These are phyloP conservation scores for Beta lomatogona DNA, from an alignment of 179 eudicot species.

Conservation along the genomic window DNA sequence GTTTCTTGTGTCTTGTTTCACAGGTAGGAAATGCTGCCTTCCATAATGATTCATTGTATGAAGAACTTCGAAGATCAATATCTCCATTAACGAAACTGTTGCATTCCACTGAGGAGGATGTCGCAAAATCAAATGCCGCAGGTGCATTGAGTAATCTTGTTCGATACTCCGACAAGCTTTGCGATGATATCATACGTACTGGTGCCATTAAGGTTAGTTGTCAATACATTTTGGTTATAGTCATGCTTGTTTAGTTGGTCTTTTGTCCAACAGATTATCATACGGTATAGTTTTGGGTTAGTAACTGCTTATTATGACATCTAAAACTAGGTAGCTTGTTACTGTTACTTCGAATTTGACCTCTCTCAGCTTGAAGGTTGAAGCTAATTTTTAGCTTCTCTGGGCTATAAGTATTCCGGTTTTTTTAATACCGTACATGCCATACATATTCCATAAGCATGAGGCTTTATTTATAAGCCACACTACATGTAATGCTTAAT, in stretches of 20 bases:
- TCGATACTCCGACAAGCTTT: conserved; percentile 85
- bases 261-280: too few relatives aligned
- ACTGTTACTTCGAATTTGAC: too few relatives aligned
- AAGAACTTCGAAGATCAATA: conserved; percentile 79
- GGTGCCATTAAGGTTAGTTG: conserved; percentile 90
- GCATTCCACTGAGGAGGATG: conserved; percentile 82
- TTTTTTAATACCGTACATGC: too few relatives aligned
- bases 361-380: background rate
- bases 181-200: conserved; percentile 79
- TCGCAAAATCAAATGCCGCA: conserved; percentile 95
- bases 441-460: too few relatives aligned
- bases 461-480: too few relatives aligned
- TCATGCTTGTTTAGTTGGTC: background rate
- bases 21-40: conserved; percentile 98
- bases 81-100: conserved; percentile 77
- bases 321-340: background rate
- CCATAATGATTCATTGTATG: conserved; percentile 80
- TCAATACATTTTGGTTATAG: background rate
- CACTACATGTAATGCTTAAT: too few relatives aligned
- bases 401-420: too few relatives aligned
- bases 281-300: background rate
- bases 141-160: conserved; percentile 98
- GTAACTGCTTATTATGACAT: background rate
- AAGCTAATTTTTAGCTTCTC: background rate
- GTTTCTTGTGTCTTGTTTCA: background rate